Base-by-base conservation (phyloP, 1,139 yeast species). In the Geotrichum aggregatum region DNA sequence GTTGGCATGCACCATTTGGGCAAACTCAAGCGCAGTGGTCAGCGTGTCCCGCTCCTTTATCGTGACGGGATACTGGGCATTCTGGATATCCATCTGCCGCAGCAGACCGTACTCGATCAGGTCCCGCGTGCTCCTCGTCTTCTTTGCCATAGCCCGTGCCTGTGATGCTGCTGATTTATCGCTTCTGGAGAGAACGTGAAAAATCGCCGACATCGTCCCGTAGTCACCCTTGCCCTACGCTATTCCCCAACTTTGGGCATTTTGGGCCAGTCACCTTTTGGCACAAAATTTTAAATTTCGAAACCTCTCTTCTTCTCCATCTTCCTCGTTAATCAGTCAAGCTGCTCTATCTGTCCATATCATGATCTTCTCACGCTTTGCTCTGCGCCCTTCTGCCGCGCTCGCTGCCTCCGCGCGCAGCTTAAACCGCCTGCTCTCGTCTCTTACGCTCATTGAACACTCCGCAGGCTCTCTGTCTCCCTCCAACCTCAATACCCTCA, bases 371-470 rank as follows among this genome's bases (percentile, higher is more conserved):
- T 39, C 52, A 22, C 42, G 44, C 43, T 43, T 21, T 30, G 36
- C 47, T 22, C 38, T 36, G 24, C 44, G 47, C 21, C 43, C 46
- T 42, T 8, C 28, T 7, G 33, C 36, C 41, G 22, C 48, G n/a
- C 3, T 30, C 10, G 35, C 42, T 14, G 33, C 45, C 11, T 26
- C 45, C n/a, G 18, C 24, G 16, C 13, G 30, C 24, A 36, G 38
- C 14, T 30, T 47, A 31, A 30, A 31, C 35, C 58, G 77, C 56
- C 62, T 70, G 24, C 73, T 75, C 47, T 80, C 85, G 39, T 87
- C 96, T 0, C 76, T 91, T 62, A 84, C 94, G 1, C 79, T 87
- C 59, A 71, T 89, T 44, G 97, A 89, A 70, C 74, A 82, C 44
- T 61, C 68, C 21, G 71, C 73, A 11, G 82, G 82, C 14, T 62